These are phyloP conservation scores for Lactarius hengduanensis DNA, from an alignment of 768 basidiomycete genomes.

Conservation along the genomic window DNA sequence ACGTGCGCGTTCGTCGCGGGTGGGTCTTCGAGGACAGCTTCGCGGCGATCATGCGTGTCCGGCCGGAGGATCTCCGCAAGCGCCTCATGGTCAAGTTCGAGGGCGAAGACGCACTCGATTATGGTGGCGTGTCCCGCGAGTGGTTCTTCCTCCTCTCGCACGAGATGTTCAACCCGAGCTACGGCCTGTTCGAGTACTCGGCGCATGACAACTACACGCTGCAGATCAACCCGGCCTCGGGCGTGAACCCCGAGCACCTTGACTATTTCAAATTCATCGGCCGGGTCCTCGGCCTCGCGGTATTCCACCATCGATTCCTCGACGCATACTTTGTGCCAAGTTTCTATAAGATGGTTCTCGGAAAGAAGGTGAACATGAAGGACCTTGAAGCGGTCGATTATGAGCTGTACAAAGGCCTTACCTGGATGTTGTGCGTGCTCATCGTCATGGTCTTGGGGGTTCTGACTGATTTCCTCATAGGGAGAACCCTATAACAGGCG, in stretches of 20 bases:
- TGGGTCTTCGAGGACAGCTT: conserved; percentile 88
- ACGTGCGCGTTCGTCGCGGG: conserved; percentile 76
- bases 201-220: conserved; percentile 78
- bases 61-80: conserved; percentile 67
- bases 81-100: conserved; percentile 74
- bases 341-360: conserved; percentile 77
- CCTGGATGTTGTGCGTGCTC: conserved; percentile 68
- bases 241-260: conserved; percentile 72
- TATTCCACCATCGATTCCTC: conserved; percentile 76
- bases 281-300: conserved; percentile 66
- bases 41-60: conserved; percentile 77
- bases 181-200: conserved; percentile 81
- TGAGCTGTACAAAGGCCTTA: conserved; percentile 64
- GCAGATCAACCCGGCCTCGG: conserved; percentile 75
- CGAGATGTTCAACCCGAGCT: conserved; percentile 79
- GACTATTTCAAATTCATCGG: conserved; percentile 85
- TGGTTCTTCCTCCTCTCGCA: conserved; percentile 87
- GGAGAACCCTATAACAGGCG: conserved; percentile 73
- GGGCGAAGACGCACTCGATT: conserved; percentile 77
- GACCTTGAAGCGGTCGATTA: conserved; percentile 73
- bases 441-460: not conserved
- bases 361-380: conserved; percentile 54
- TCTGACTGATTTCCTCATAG: conserved; percentile 37
- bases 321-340: conserved; percentile 79
- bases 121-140: conserved; percentile 78